Evolutionary conservation across 192 early-diverging fungal genomes (phyloP), one percentile per base, ranked within the genome.

Genomic region (Ambispora gerdemannii): DNA sequence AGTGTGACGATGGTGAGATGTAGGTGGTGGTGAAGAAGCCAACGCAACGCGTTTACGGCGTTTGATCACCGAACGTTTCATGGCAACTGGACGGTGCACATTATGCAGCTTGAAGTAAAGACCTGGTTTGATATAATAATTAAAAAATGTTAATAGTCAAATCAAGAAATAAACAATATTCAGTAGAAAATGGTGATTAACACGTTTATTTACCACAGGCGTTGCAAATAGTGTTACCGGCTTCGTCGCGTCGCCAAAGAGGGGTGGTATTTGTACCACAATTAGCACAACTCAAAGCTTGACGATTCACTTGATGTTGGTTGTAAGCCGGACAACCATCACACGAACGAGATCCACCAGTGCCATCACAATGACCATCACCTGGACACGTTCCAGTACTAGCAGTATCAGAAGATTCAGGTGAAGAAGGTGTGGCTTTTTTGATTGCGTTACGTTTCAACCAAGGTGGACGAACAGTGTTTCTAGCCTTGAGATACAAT

Each of bases 21-120:
- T 58, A 32, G 69, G 36, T 0, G 74, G 72, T 15, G 74, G 74
- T 6, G 77, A 75, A 52, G 62, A 73, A 0, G 79, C 64, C 58
- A 74, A 70, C 8, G 79, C 77, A 28, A 86, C 82, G 32, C 91
- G 82, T 34, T 88, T 88, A 47, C 91, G 78, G 24, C 92, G 85
- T 73, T 90, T 91, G 67, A 93, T 92, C 13, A 90, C 83, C 2
- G 82, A 75, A 33, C 87, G 76, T 75, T 90, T 90, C 90, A 93
- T 90, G 17, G 84, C 88, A 2, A 91, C 82, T 25, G 95, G 95
- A 28, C 95, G 86, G 43, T 89, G 81, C n/a, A 86, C 82, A 74
- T 86, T 87, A 80, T 97, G 92, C 35, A 94, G 84, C 72, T 91
- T 92, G 71, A 81, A 94, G 75, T 97, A 95, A 43, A 97, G 81